Evolutionary conservation across 495 filamentous ascomycete species (phyloP), one percentile per base, ranked within the genome.

Genomic region (Eremomyces bilateralis): DNA sequence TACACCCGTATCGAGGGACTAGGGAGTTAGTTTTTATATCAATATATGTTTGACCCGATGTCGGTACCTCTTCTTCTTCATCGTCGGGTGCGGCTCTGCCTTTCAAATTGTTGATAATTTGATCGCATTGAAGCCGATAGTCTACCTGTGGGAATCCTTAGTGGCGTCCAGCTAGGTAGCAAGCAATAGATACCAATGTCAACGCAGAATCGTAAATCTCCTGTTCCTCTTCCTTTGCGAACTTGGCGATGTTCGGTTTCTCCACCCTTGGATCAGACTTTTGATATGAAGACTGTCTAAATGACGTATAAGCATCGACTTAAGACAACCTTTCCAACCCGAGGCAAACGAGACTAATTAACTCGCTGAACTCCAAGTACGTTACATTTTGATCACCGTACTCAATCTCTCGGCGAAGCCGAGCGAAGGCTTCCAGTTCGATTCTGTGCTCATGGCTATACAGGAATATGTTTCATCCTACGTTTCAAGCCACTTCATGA

Each of bases 351-450:
- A 16, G 35, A 27, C 10, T 11, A 10, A 39, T 20, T 39, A 36
- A 21, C 8, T 36, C 10, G 19, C 20, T 19, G 31, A 37, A 36
- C 12, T n/a, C 33, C 13, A 37, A 4, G 15, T 15, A 33, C 54
- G 53, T 29, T 57, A 49, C 58, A 61, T 55, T 49, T 53, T 57
- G 3, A 48, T 39, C 16, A 68, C 63, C 11, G 47, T 46, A 27
- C 47, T 48, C 33, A 73, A 47, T 33, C 68, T 52, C 27, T 65
- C 62, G 15, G 64, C 55, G 44, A 73, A 71, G 8, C 55, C 55
- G 36, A 71, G 38, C 8, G 36, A 28, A n/a, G 45, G 38, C 16
- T 44, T 58, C 61, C 54, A 61, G 31, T 47, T n/a, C n/a, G n/a
- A n/a, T n/a, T n/a, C n/a, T n/a, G n/a, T n/a, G n/a, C n/a, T n/a